Evolutionary conservation across 2,329 filamentous ascomycete genomes (phyloP).

Genomic region (Fusarium domesticum): DNA sequence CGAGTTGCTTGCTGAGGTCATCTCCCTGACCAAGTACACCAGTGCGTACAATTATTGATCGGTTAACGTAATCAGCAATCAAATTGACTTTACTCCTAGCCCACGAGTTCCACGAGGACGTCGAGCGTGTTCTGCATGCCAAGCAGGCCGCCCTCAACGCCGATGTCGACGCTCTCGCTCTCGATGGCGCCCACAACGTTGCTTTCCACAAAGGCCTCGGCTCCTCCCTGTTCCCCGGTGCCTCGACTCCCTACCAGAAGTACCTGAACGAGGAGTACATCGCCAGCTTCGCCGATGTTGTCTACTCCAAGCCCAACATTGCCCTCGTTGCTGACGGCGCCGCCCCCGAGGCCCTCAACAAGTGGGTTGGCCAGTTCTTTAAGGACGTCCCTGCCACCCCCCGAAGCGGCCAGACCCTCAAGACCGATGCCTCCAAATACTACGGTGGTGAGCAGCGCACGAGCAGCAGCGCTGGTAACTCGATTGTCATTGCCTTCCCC

Average conservation of each 20-base stretch:
- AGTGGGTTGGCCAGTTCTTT: constrained; percentile 96
- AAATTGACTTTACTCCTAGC: constrained; percentile 48
- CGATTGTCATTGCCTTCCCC: constrained; percentile 87
- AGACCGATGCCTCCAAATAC: constrained; percentile 73
- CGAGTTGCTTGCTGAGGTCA: constrained; percentile 90
- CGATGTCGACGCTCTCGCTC: constrained; percentile 63
- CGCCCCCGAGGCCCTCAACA: constrained; percentile 69
- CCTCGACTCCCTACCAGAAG: constrained; percentile 68
- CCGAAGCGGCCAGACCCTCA: constrained; percentile 50
- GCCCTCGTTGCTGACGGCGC: constrained; percentile 89
- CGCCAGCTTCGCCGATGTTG: constrained; percentile 70
- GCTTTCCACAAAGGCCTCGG: constrained; percentile 95
- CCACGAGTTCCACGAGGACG: constrained; percentile 86
- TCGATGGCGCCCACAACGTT: constrained; percentile 80
- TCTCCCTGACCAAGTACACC: constrained; percentile 82
- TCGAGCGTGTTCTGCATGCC: constrained; percentile 71
- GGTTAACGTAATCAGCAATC: constrained; percentile 1
- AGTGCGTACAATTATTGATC: constrained; percentile 46
- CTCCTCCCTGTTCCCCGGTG: constrained; percentile 68
- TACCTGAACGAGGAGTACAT: constrained; percentile 78
- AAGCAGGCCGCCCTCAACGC: constrained; percentile 71
- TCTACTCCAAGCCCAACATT: constrained; percentile 87
- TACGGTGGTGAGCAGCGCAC: constrained; percentile 92
- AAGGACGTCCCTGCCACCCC: constrained; percentile 59
- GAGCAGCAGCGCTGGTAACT: constrained; percentile 71